Base-by-base conservation (phyloP, 1,284 basidiomycete species). In the Tilletia caries region DNA sequence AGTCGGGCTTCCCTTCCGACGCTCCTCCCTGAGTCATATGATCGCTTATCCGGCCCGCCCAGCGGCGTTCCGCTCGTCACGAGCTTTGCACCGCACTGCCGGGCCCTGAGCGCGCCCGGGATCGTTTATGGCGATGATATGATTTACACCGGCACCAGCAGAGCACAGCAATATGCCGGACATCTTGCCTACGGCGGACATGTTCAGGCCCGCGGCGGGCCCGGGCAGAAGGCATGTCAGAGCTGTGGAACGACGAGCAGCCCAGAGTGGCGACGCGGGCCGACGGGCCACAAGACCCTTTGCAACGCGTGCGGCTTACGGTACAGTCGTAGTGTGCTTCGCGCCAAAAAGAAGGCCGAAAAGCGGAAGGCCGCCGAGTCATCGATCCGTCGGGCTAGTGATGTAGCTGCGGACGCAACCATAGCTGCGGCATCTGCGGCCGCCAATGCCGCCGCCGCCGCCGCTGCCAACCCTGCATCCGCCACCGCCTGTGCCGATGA, bases 261-360 rank as follows among this genome's bases (percentile, higher is more conserved):
- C 76, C 94, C 94, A 0, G 95, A 97, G 83, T 97, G 94, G 94
- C 87, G 94, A 78, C 93, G 95, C 83, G 81, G 81, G 1, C 81
- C 81, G 0, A 73, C 77, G 2, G 81, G 81, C 4, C 75, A 78
- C 70, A 83, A 83, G 70, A 80, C 78, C 1, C 73, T 81, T 2
- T 82, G 81, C 73, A 83, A 83, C 37, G 81, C 81, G 0, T 83
- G 81, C 60, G 81, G 81, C 2, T 71, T 83, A 20, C 76, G 82
- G 23, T 83, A 80, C 62, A 75, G 79, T 4, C 78, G 81, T 29
- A 79, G 79, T 8, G 69, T 80, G 25, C 71, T 75, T 2, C 74
- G 79, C 2, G 70, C 71, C 23, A 74, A 73, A 68, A 80, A 79
- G 69, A 77, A 76, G 69, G 72, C 67, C 34, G 70, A 72, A 32